Evolutionary conservation across 495 filamentous ascomycete genomes (phyloP).

Genomic region (Xylaria scruposa): DNA sequence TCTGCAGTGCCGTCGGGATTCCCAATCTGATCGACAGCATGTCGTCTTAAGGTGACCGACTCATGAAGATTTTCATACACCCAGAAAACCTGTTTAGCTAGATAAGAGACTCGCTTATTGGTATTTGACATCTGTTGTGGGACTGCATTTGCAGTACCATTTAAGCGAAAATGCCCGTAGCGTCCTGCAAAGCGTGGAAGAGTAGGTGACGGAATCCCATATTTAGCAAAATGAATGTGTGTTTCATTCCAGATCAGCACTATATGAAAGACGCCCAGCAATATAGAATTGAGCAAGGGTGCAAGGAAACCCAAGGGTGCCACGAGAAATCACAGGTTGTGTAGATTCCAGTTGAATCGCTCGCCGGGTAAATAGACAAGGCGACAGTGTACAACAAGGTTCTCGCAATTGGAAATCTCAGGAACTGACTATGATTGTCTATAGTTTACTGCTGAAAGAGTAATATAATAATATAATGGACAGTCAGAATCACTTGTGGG

Average conservation of each 20-base stretch:
- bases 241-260: background rate
- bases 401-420: background rate
- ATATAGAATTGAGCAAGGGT: background rate
- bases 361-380: constrained; percentile 20
- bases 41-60: background rate
- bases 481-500: background rate
- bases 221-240: constrained; percentile 7
- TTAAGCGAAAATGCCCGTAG: background rate
- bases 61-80: constrained; percentile 5
- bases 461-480: background rate
- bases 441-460: background rate
- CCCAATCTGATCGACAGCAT: constrained; percentile 2
- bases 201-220: background rate
- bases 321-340: background rate
- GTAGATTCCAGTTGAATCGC: constrained; percentile 19
- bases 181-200: background rate
- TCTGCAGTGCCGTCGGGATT: constrained; percentile 3
- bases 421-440: background rate
- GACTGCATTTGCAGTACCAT: background rate
- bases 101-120: background rate
- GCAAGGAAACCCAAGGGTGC: background rate
- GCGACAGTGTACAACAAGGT: background rate
- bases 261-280: background rate
- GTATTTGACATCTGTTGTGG: background rate
- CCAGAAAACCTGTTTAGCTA: background rate